A percentile compares a stretch with the other conserved stretches of the same genome.
phyloP scores from a whole-genome alignment of 1,284 basidiomycete genomes.

The Vanrija sp. region DNA sequence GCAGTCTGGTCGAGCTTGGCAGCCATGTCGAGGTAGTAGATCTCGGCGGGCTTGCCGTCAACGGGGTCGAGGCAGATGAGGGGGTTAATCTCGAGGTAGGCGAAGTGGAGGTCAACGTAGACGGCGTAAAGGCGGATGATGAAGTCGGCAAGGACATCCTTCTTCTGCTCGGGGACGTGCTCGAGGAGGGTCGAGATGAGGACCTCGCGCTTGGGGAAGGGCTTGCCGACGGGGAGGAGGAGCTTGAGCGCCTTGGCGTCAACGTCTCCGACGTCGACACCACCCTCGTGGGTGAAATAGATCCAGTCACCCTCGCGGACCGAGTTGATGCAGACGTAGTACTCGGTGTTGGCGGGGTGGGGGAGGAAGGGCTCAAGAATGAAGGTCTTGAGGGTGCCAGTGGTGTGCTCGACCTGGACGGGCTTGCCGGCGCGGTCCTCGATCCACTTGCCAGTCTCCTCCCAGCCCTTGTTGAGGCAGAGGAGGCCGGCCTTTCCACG shows the following conservation, averaged over 20 bases:
- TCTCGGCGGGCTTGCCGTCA: conserved; percentile 67
- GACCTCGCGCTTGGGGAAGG: conserved; percentile 72
- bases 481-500: conserved; percentile 97
- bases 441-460: conserved; percentile 83
- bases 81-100: conserved; percentile 99
- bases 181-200: conserved; percentile 72
- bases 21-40: conserved; percentile 98
- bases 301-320: conserved; percentile 92
- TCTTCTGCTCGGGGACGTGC: conserved; percentile 72
- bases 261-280: conserved; percentile 98
- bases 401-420: conserved; percentile 88
- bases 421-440: conserved; percentile 82
- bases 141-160: conserved; percentile 88
- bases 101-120: conserved; percentile 89
- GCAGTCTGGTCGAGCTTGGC: conserved; percentile 97
- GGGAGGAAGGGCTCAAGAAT: conserved; percentile 98
- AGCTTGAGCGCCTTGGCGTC: conserved; percentile 95
- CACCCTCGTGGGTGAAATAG: conserved; percentile 98
- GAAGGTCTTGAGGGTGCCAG: conserved; percentile 93
- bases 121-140: conserved; percentile 92
- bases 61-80: conserved; percentile 88
- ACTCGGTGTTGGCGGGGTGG: conserved; percentile 89
- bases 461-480: conserved; percentile 89
- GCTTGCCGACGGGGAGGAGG: conserved; percentile 69
- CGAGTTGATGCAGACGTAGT: conserved; percentile 98